phyloP scores from a whole-genome alignment of 805 yeast species.

The Lachancea meyersii region DNA sequence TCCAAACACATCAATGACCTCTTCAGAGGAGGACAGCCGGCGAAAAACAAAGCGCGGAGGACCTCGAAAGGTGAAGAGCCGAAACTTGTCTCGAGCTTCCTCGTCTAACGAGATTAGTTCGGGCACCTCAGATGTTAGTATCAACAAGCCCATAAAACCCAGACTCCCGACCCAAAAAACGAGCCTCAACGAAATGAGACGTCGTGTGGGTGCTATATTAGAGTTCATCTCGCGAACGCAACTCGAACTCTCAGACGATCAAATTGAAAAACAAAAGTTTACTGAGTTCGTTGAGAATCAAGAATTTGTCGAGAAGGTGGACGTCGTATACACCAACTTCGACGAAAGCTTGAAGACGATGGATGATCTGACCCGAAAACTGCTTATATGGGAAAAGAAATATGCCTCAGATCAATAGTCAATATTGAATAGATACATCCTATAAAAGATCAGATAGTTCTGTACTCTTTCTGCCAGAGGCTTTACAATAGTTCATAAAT shows the following conservation, averaged over 20 bases:
- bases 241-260: slow-evolving; percentile 71
- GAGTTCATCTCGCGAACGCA: slow-evolving; percentile 89
- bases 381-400: slow-evolving; percentile 73
- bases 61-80: slow-evolving; percentile 2
- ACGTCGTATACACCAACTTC: slow-evolving; percentile 43
- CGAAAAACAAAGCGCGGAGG: slow-evolving; percentile 8
- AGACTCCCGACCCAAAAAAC: slow-evolving; percentile 73
- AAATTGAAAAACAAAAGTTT: slow-evolving; percentile 47
- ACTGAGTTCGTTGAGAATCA: slow-evolving; percentile 42
- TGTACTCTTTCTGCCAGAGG: not conserved
- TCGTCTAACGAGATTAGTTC: slow-evolving; percentile 1
- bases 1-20: slow-evolving; percentile 5
- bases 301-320: slow-evolving; percentile 35
- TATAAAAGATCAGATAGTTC: slow-evolving; percentile 8
- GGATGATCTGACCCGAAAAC: slow-evolving; percentile 66
- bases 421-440: not conserved
- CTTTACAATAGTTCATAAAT: slow-evolving; percentile 13
- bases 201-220: slow-evolving; percentile 80
- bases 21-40: slow-evolving; percentile 5
- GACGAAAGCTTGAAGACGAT: slow-evolving; percentile 57
- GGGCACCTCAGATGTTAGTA: slow-evolving; percentile 36
- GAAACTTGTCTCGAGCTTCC: slow-evolving; percentile 4
- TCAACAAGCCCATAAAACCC: slow-evolving; percentile 73
- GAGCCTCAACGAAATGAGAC: slow-evolving; percentile 75
- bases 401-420: slow-evolving; percentile 32